phyloP scores from a whole-genome alignment of 768 basidiomycete species.

The Amanita subjunquillea region DNA sequence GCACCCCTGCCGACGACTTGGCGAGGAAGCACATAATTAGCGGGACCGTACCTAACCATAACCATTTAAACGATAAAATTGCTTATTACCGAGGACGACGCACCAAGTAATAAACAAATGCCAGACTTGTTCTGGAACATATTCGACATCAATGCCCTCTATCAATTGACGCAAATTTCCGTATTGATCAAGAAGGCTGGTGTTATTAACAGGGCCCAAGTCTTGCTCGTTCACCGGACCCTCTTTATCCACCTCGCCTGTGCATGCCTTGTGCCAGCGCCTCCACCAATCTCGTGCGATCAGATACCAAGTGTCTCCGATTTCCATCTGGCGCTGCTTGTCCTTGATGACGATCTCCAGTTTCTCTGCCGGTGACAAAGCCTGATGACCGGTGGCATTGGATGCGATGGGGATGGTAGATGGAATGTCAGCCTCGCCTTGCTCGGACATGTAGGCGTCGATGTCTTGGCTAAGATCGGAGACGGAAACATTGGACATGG shows the following conservation, averaged over 20 bases:
- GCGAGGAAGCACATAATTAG: slow-evolving; percentile 48
- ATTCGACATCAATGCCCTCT: slow-evolving; percentile 67
- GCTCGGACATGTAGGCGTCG: slow-evolving; percentile 58
- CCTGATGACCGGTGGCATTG: slow-evolving; percentile 12
- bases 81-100: slow-evolving; percentile 15
- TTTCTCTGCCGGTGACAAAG: slow-evolving; percentile 34
- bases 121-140: slow-evolving; percentile 70
- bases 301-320: slow-evolving; percentile 74
- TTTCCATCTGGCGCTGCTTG: slow-evolving; percentile 37
- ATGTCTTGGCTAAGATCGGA: slow-evolving; percentile 42
- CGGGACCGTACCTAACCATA: slow-evolving; percentile 57
- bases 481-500: slow-evolving; percentile 31
- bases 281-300: slow-evolving; percentile 64
- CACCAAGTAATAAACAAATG: slow-evolving; percentile 57
- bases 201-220: slow-evolving; percentile 71
- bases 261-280: slow-evolving; percentile 65
- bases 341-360: slow-evolving; percentile 37
- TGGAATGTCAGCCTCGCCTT: slow-evolving; percentile 32
- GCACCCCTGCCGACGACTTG: slow-evolving; percentile 55
- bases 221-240: slow-evolving; percentile 50
- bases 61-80: slow-evolving; percentile 2
- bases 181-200: slow-evolving; percentile 44
- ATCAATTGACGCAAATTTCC: slow-evolving; percentile 36
- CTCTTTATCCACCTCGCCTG: slow-evolving; percentile 59
- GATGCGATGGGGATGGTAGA: slow-evolving; percentile 17